Evolutionary conservation across 345 rosid species (phyloP).

Genomic region (Microthlaspi erraticum): DNA sequence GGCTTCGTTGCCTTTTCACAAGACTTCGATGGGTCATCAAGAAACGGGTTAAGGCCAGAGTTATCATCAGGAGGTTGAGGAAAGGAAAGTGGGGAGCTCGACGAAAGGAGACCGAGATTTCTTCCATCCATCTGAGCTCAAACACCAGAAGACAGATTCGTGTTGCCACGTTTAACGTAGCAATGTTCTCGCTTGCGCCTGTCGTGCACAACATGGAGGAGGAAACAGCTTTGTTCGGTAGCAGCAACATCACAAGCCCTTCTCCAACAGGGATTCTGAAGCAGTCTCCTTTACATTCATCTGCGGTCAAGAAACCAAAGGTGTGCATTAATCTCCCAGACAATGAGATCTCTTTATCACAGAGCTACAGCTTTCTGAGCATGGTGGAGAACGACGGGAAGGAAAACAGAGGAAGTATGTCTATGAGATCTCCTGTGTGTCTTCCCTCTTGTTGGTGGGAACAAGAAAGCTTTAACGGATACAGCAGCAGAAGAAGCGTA

Average conservation of each 20-base stretch:
- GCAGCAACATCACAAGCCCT: constrained; percentile 39
- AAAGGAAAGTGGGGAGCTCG: constrained; percentile 52
- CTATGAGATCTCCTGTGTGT: constrained; percentile 86
- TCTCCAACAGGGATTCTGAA: constrained; percentile 78
- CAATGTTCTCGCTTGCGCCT: constrained; percentile 95
- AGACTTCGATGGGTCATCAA: constrained; percentile 65
- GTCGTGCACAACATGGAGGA: constrained; percentile 60
- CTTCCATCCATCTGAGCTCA: constrained; percentile 40
- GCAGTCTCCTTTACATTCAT: constrained; percentile 76
- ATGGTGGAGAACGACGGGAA: constrained; percentile 49
- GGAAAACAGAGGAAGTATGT: constrained; percentile 56
- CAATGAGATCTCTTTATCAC: constrained; percentile 86
- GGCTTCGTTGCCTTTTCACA: constrained; percentile 54
- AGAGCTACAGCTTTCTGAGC: constrained; percentile 51
- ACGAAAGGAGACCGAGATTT: constrained; percentile 42
- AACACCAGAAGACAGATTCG: constrained; percentile 59
- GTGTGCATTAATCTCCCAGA: constrained; percentile 93
- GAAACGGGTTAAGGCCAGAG: constrained; percentile 64
- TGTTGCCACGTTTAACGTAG: constrained; percentile 88
- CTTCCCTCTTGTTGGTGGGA: constrained; percentile 64
- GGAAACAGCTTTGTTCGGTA: constrained; percentile 43
- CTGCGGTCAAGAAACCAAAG: constrained; percentile 55
- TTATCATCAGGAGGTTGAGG: constrained; percentile 64
- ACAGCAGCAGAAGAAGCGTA: constrained; percentile 64
- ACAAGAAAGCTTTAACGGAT: constrained; percentile 53